phyloP scores from a whole-genome alignment of 2,329 filamentous ascomycete species.

The Fusarium sp. region DNA sequence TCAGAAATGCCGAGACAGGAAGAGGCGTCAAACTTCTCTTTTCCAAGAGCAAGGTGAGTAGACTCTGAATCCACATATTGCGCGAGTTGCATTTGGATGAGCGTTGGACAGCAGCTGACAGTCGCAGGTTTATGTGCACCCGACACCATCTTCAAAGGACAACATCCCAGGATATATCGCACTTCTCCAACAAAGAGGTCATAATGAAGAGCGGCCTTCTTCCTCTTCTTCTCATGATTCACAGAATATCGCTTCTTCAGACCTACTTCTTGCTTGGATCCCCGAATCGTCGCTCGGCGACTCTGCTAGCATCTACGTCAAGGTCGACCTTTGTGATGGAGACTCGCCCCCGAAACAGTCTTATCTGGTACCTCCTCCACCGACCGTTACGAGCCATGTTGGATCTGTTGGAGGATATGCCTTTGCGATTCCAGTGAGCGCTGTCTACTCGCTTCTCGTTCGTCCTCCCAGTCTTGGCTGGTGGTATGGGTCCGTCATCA shows the following conservation, averaged over 20 bases:
- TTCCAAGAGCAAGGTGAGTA: conserved; percentile 90
- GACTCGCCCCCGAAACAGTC: conserved; percentile 85
- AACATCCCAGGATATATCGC: conserved; percentile 96
- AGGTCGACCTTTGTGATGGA: conserved; percentile 88
- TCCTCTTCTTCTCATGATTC: conserved; percentile 49
- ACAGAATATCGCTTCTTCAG: conserved; percentile 67
- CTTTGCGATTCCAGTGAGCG: conserved; percentile 89
- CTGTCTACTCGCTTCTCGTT: conserved; percentile 90
- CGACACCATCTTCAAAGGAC: conserved; percentile 91
- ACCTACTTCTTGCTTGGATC: conserved; percentile 90
- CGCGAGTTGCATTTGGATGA: neutral
- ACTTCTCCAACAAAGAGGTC: conserved; percentile 86
- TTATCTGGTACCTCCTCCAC: conserved; percentile 91
- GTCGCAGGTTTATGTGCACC: conserved; percentile 89
- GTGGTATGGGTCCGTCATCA: conserved; percentile 97
- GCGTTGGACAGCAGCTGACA: conserved; percentile 17
- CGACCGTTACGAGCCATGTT: conserved; percentile 81
- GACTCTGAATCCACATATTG: neutral
- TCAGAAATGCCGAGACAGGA: conserved; percentile 80
- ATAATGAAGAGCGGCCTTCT: conserved; percentile 53
- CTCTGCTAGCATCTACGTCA: conserved; percentile 89
- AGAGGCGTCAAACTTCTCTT: conserved; percentile 92
- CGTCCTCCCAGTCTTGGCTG: conserved; percentile 93
- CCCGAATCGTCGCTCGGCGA: conserved; percentile 90
- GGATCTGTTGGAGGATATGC: conserved; percentile 82